Conservation (phyloP, 192 early-diverging fungal genomes). For the Thoreauomyces humboldtii region DNA sequence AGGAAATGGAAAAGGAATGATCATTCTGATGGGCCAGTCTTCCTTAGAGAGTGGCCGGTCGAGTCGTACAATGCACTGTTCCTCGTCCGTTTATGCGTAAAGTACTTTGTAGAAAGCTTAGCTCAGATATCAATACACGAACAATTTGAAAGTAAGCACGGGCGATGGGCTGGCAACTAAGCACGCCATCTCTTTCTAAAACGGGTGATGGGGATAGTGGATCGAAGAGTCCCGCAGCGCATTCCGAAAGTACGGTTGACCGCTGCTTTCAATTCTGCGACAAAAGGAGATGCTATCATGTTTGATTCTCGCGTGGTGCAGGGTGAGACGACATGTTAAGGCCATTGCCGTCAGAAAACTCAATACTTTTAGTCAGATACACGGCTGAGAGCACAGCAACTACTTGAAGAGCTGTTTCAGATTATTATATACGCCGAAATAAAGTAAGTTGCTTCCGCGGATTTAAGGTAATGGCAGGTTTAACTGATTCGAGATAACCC, state of each 20-base stretch:
- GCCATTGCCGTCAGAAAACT: too few relatives aligned
- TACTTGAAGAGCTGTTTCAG: slow-evolving; percentile 53
- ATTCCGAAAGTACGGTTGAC: neutral
- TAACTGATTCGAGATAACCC: too few relatives aligned
- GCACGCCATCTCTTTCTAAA: too few relatives aligned
- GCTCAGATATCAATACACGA: slow-evolving; percentile 48
- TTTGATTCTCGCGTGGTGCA: slow-evolving; percentile 16
- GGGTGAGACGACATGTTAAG: neutral
- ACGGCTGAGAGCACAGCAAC: slow-evolving; percentile 53
- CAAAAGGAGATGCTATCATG: neutral
- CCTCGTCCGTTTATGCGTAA: slow-evolving; percentile 60
- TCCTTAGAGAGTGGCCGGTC: slow-evolving; percentile 52
- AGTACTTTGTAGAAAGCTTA: slow-evolving; percentile 64
- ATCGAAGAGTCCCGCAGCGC: slow-evolving; percentile 1
- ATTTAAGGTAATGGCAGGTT: too few relatives aligned
- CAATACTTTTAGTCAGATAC: slow-evolving; percentile 41
- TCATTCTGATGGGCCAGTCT: neutral
- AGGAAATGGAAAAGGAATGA: too few relatives aligned
- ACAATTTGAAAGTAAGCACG: slow-evolving; percentile 62
- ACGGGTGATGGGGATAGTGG: too few relatives aligned
- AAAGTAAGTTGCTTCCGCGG: too few relatives aligned
- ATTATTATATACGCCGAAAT: slow-evolving; percentile 56
- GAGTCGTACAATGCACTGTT: slow-evolving; percentile 69
- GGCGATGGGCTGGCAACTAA: too few relatives aligned
- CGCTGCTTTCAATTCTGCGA: neutral